Conservation (phyloP, 2,329 filamentous ascomycete genomes). For the Fusarium hostae region DNA sequence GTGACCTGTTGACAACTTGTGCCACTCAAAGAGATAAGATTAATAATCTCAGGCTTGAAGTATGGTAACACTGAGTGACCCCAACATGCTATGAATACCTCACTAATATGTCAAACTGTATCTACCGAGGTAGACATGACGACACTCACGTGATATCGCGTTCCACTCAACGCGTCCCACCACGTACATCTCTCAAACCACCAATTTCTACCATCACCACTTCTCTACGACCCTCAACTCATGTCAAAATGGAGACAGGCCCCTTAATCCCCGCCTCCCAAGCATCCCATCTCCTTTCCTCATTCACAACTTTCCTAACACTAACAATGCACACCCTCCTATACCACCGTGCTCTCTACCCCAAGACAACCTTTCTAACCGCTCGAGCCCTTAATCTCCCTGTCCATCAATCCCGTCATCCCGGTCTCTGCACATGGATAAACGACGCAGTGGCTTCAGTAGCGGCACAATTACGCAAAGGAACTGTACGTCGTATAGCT, state of each 20-base stretch:
- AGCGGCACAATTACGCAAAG: constrained; percentile 73
- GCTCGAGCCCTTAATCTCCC: constrained; percentile 85
- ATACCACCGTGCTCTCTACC: constrained; percentile 84
- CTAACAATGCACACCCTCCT: constrained; percentile 88
- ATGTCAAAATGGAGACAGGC: constrained; percentile 8
- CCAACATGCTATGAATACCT: background rate
- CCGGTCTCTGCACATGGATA: constrained; percentile 87
- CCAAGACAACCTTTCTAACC: constrained; percentile 78
- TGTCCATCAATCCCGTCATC: constrained; percentile 87
- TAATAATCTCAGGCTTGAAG: background rate
- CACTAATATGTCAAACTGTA: too few species aligned
- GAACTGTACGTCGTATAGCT: constrained; percentile 59
- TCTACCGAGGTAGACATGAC: background rate
- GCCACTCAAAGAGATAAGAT: too few species aligned
- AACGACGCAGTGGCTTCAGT: constrained; percentile 81
- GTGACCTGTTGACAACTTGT: too few species aligned
- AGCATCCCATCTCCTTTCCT: constrained; percentile 65
- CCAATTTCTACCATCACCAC: constrained; percentile 6
- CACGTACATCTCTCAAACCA: constrained; percentile 14
- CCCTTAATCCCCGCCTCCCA: constrained; percentile 49
- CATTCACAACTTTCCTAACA: constrained; percentile 83
- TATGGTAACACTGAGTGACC: background rate
- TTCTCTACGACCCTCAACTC: background rate
- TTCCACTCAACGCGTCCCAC: constrained; percentile 39
- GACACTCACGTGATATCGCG: constrained; percentile 43